A percentile compares a stretch with the other conserved stretches of the same genome.
These are phyloP conservation scores for Mariannaea elegans DNA, from an alignment of 2,329 filamentous ascomycete genomes.

Conservation along the genomic window DNA sequence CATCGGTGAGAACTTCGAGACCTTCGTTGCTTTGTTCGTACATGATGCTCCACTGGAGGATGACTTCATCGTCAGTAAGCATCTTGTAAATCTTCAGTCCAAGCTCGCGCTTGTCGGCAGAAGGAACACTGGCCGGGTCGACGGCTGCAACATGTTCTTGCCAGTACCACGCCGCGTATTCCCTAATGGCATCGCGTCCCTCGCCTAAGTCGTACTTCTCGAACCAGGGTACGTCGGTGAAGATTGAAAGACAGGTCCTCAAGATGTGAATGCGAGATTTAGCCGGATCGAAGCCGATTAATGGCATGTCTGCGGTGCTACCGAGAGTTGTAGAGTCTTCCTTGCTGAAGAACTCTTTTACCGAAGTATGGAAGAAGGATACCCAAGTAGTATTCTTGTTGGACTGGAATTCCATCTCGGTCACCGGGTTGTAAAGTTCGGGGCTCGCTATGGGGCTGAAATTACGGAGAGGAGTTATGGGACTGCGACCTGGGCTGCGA, in stretches of 20 bases:
- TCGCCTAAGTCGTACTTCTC: constrained; percentile 37
- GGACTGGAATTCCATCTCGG: constrained; percentile 52
- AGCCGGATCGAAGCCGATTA: constrained; percentile 47
- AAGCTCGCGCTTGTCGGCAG: constrained; percentile 44
- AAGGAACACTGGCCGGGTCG: constrained; percentile 39
- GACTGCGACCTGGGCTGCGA: neutral
- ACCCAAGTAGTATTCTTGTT: constrained; percentile 52
- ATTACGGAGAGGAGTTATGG: constrained; percentile 28
- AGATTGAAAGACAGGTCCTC: constrained; percentile 50
- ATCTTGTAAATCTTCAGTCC: constrained; percentile 47
- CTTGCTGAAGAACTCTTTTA: constrained; percentile 50
- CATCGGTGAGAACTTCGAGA: constrained; percentile 52
- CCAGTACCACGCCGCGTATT: constrained; percentile 57
- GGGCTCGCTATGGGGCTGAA: constrained; percentile 42
- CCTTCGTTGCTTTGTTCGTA: constrained; percentile 53
- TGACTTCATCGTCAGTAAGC: constrained; percentile 48
- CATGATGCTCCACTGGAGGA: constrained; percentile 52
- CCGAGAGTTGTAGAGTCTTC: constrained; percentile 38
- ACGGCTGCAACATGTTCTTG: constrained; percentile 51
- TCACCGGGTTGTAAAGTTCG: constrained; percentile 43
- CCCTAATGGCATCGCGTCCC: constrained; percentile 44
- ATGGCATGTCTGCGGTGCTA: constrained; percentile 23
- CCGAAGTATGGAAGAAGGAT: constrained; percentile 51
- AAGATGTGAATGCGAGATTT: constrained; percentile 49
- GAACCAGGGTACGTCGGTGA: constrained; percentile 46